Conservation (phyloP, 2,329 filamentous ascomycete genomes). For the Hymenoscyphus albidus region DNA sequence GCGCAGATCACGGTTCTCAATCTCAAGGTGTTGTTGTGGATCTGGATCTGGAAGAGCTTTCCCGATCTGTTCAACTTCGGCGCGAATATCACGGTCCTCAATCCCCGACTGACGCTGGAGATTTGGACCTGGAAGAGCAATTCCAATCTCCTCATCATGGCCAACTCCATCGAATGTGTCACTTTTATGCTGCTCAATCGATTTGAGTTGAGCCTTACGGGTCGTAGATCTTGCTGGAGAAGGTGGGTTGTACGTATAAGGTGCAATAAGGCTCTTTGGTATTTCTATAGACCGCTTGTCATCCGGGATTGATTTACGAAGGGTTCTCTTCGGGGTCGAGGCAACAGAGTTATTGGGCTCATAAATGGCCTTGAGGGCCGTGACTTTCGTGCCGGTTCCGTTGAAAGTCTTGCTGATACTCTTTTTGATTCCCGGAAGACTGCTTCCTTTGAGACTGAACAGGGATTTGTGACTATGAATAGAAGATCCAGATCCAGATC, state of each 20-base stretch:
- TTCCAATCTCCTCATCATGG: no score
- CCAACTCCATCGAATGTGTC: no score
- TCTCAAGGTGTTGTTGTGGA: no score
- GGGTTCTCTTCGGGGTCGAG: constrained; percentile 15
- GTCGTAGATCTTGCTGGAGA: constrained; percentile 16
- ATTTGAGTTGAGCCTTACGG: constrained; percentile 25
- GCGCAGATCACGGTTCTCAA: neutral
- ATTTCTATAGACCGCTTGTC: constrained; percentile 9
- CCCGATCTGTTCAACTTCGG: no score
- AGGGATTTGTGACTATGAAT: neutral
- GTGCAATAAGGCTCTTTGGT: constrained; percentile 24
- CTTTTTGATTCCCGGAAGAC: neutral
- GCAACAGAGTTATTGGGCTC: constrained; percentile 25
- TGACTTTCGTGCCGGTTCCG: constrained; percentile 27
- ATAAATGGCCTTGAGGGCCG: constrained; percentile 26
- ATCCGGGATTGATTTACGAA: constrained; percentile 11
- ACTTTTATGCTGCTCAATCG: no score
- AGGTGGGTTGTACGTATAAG: constrained; percentile 30
- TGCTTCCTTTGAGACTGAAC: neutral
- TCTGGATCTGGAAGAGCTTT: no score
- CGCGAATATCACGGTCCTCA: neutral
- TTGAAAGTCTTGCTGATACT: neutral
- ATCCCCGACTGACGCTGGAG: neutral
- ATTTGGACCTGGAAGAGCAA: neutral
- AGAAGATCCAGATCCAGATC: neutral